Evolutionary conservation across 2,329 filamentous ascomycete genomes (phyloP).

Genomic region (Cladosporium sp.): DNA sequence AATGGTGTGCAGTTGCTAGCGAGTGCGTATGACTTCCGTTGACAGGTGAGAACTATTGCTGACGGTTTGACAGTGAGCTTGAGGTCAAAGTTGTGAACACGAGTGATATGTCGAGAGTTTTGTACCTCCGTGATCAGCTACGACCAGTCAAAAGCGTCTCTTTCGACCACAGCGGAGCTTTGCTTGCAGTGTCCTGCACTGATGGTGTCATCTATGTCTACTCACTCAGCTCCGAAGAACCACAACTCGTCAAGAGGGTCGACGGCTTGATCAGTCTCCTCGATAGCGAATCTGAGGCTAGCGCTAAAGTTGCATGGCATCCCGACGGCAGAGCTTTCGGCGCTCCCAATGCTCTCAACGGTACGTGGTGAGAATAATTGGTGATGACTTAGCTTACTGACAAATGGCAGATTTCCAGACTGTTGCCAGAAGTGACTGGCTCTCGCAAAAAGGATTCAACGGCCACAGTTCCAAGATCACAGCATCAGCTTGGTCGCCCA

Average conservation of each 20-base stretch:
- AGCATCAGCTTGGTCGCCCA: conserved; percentile 88
- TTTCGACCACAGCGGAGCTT: conserved; percentile 77
- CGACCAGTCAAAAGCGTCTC: conserved; percentile 89
- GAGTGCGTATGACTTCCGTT: conserved; percentile 57
- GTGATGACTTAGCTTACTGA: not conserved
- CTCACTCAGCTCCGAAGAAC: conserved; percentile 73
- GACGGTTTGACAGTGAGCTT: conserved; percentile 67
- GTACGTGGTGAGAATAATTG: conserved; percentile 20
- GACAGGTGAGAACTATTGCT: conserved; percentile 21
- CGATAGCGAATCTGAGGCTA: conserved; percentile 75
- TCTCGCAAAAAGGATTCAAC: conserved; percentile 76
- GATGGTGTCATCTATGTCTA: conserved; percentile 92
- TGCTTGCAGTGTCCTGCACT: conserved; percentile 78
- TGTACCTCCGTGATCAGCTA: conserved; percentile 77
- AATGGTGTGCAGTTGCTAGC: conserved; percentile 94
- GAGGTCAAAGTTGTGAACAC: conserved; percentile 86
- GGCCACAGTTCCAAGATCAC: conserved; percentile 83
- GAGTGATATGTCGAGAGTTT: conserved; percentile 72
- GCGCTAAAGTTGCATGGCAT: conserved; percentile 80
- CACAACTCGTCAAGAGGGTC: conserved; percentile 77
- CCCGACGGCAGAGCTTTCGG: conserved; percentile 92
- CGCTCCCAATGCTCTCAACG: conserved; percentile 72
- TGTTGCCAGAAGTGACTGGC: conserved; percentile 86
- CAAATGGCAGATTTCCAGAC: conserved; percentile 68
- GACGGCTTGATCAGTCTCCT: conserved; percentile 80